A percentile compares a stretch with the other conserved stretches of the same genome.
Evolutionary conservation across 352 stramenopile species (phyloP).

Genomic region (Globisporangium mamillatum): DNA sequence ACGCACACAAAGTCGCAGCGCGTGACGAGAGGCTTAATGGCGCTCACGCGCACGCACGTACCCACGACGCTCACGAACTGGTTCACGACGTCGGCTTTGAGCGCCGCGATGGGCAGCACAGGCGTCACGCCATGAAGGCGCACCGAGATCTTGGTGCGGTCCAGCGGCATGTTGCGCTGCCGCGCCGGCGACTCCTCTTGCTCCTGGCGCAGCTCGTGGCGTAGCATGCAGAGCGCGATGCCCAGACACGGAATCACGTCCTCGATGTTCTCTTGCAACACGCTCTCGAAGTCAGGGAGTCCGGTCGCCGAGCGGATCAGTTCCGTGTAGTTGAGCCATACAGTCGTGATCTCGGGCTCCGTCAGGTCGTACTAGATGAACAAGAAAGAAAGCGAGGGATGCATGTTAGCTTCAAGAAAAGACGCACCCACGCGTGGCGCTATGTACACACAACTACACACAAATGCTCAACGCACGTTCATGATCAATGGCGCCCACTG

Average conservation of each 20-base stretch:
- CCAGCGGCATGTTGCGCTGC: slow-evolving; percentile 37
- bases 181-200: slow-evolving; percentile 42
- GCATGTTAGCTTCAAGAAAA: neutral
- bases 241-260: slow-evolving; percentile 61
- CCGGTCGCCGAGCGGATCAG: slow-evolving; percentile 40
- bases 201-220: slow-evolving; percentile 53
- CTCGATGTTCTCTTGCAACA: slow-evolving; percentile 53
- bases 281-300: slow-evolving; percentile 48
- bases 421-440: neutral
- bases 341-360: slow-evolving; percentile 38
- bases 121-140: slow-evolving; percentile 69
- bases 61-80: slow-evolving; percentile 73
- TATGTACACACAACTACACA: neutral
- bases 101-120: slow-evolving; percentile 53
- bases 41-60: slow-evolving; percentile 81
- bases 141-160: slow-evolving; percentile 54
- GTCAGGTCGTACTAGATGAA: slow-evolving; percentile 43
- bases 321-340: slow-evolving; percentile 54
- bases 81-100: slow-evolving; percentile 77
- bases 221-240: slow-evolving; percentile 64
- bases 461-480: slow-evolving; percentile 7
- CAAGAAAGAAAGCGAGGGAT: neutral
- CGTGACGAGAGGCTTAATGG: slow-evolving; percentile 82
- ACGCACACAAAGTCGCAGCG: slow-evolving; percentile 86
- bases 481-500: slow-evolving; percentile 51